Base-by-base conservation (phyloP, 1,284 basidiomycete genomes). In the Coriolopsis trogii region DNA sequence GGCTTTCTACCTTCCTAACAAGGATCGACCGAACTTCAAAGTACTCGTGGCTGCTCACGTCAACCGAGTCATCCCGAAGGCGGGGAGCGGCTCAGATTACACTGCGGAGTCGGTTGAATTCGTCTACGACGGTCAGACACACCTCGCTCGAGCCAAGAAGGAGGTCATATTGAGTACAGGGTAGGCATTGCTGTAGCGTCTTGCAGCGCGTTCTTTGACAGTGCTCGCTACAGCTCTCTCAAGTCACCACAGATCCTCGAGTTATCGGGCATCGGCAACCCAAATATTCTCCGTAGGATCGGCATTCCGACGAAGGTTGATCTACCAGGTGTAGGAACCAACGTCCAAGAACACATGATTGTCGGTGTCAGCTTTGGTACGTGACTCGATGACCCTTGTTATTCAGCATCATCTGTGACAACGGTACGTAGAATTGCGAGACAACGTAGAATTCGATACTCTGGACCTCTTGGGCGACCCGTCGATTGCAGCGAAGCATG, bases 51-150 rank as follows among this genome's bases (percentile, higher is more conserved):
- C 33, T 3, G 60, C 63, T 1, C 39, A 49, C 6, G 63, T 58
- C 5, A 56, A 53, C 24, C 54, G 58, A 8, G 41, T 65, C 1
- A 31, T 54, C 3, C 55, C 59, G 0, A 38, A 92, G 68, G 93
- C 93, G 18, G 95, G 93, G 8, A 78, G 80, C 65, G 93, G 96
- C 66, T 88, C 92, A 40, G 94, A 94, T 70, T 98, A 97, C 70
- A 95, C 93, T 4, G 84, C 98, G 30, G 81, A 98, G 53, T 95
- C 98, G 70, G 96, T 98, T 21, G 96, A 99, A 23, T 72, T 73
- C 42, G 38, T 56, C 3, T 44, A 63, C 41, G 59, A 73, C 94
- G 95, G 73, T 84, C 95, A 63, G 93, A 93, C 40, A 3, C 61
- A 66, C 44, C 46, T 51, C 3, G 69, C 65, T 12, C 55, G 48